A percentile compares a stretch with the other conserved stretches of the same genome.
These are phyloP conservation scores for Albifimbria verrucaria DNA, from an alignment of 2,329 filamentous ascomycete genomes.

Conservation along the genomic window DNA sequence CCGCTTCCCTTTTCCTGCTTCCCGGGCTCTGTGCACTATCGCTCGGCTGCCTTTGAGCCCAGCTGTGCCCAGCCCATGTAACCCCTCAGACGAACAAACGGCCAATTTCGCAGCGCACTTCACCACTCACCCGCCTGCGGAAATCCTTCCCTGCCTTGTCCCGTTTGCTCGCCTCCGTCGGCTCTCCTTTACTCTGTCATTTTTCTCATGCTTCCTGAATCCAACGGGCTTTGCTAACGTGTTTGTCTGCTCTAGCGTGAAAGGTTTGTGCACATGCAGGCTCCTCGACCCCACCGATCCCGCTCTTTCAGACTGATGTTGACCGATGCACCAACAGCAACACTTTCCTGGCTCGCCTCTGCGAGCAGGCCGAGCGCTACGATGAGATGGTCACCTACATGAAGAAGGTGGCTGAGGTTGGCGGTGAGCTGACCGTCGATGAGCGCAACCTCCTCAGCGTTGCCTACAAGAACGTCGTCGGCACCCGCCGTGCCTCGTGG, in stretches of 20 bases:
- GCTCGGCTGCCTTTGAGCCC: conserved; percentile 16
- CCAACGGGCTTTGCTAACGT: conserved; percentile 33
- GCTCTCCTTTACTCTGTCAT: conserved; percentile 8
- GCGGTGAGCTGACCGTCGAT: conserved; percentile 81
- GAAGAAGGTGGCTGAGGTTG: conserved; percentile 97
- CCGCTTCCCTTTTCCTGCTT: neutral
- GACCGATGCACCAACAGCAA: conserved; percentile 62
- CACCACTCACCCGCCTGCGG: conserved; percentile 3
- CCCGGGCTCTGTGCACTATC: neutral
- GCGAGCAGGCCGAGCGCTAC: conserved; percentile 99
- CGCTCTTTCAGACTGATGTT: conserved; percentile 15
- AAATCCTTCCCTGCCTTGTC: conserved; percentile 4
- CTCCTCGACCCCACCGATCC: conserved; percentile 15
- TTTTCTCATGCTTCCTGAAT: conserved; percentile 8
- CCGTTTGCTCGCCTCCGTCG: conserved; percentile 7
- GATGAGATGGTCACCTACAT: conserved; percentile 99
- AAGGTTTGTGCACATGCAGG: conserved; percentile 50
- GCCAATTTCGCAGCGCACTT: no score
- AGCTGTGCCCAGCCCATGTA: conserved; percentile 19
- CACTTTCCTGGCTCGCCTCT: conserved; percentile 99
- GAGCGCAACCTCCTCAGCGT: conserved; percentile 98
- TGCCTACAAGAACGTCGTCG: conserved; percentile 99
- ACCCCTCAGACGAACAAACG: conserved; percentile 23
- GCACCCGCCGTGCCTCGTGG: conserved; percentile 97
- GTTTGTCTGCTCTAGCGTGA: conserved; percentile 55